Base-by-base conservation (phyloP, 306 rosid species). In the Hippophae rhamnoides region DNA sequence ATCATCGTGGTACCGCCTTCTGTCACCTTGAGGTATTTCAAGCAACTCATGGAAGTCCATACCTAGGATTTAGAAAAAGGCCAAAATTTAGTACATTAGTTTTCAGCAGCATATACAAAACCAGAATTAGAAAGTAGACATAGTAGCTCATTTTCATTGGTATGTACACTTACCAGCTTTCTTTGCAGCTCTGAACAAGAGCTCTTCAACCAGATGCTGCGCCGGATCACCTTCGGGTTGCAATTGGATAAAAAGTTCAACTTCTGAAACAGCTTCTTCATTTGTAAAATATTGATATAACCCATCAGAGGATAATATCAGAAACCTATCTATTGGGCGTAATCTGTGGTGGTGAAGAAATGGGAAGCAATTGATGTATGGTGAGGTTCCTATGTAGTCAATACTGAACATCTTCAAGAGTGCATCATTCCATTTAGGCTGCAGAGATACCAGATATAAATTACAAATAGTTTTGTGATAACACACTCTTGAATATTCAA, bases 141-240 rank as follows among this genome's bases (percentile, higher is more conserved):
- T 31, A 31, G 38, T 31, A 31, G 38, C 38, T 47, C 6, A 25
- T 67, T 13, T 13, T 49, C 18, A 57, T 14, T n/a, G 51, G 58
- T 52, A 2, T 44, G 6, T 1, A 40, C 14, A 56, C 11, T 45
- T 70, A 90, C 99, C 99, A 31, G 97, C 95, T 84, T 86, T 80
- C 73, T 85, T 93, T 7, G 99, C 99, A 14, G 99, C 99, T 6
- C 99, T 95, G 64, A 93, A 93, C 43, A 93, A 64, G 3, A 88
- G 89, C 82, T 88, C 90, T 79, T 93, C 97, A 13, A 93, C 84
- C 70, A 93, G 81, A 75, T 93, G 99, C 56, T 93, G 99, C 13
- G 99, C 99, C 0, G 99, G 99, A 67, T 93, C 99, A 44, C 99
- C 99, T 73, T 93, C 99, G 0, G 99, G 99, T 72, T 93, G 99